Conservation (phyloP, 2,329 filamentous ascomycete genomes). For the Trichoderma sp. region DNA sequence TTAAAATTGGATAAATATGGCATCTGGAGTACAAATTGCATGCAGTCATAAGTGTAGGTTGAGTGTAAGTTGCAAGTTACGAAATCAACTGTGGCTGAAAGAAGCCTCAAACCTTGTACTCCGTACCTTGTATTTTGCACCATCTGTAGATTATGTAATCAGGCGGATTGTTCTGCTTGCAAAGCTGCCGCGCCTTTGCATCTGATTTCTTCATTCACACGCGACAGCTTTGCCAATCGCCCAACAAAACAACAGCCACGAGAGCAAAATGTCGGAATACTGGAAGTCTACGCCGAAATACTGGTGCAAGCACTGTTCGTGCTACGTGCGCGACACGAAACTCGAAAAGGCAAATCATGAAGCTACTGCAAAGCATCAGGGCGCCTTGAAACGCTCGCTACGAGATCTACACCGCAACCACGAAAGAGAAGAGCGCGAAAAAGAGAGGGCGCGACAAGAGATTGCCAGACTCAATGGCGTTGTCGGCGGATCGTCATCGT, state of each 20-base stretch:
- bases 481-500: conserved; percentile 47
- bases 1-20: neutral
- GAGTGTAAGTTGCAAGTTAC: neutral
- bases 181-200: neutral
- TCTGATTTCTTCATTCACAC: neutral
- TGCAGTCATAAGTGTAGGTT: neutral
- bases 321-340: conserved; percentile 84
- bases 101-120: neutral
- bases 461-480: conserved; percentile 81
- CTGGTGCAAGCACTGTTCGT: conserved; percentile 96
- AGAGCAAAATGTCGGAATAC: conserved; percentile 77
- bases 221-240: neutral
- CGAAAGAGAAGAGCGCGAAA: conserved; percentile 76
- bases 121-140: neutral
- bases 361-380: conserved; percentile 78
- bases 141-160: neutral
- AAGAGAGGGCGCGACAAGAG: conserved; percentile 78
- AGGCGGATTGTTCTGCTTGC: neutral
- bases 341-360: conserved; percentile 89
- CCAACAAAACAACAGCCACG: neutral
- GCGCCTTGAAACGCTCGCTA: conserved; percentile 81
- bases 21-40: neutral
- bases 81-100: neutral
- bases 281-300: conserved; percentile 98
- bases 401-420: conserved; percentile 83